Percentiles rank a stretch among this genome's conserved stretches.
phyloP scores from a whole-genome alignment of 441 rosid species.

The Biscutella auriculata region DNA sequence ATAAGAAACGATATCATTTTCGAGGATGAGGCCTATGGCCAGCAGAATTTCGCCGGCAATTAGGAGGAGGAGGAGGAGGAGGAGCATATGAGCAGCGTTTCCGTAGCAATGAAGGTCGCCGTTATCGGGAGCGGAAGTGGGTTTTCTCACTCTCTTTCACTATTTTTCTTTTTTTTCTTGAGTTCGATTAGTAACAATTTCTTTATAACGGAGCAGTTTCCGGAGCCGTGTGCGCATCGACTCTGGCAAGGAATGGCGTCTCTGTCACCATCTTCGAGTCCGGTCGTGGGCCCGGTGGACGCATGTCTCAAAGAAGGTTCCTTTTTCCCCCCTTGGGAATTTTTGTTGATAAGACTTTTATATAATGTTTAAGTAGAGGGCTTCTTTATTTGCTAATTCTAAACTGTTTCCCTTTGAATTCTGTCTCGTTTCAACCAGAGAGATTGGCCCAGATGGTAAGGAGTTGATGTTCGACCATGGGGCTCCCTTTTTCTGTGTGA shows the following conservation, averaged over 20 bases:
- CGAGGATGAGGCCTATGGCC: conserved; percentile 4
- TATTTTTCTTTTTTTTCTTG: background rate
- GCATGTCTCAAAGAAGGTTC: conserved; percentile 78
- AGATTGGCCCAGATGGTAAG: conserved; percentile 46
- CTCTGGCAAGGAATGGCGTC: conserved; percentile 50
- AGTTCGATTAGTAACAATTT: background rate
- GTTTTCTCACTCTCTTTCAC: background rate
- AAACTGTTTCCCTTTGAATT: background rate
- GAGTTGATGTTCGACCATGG: conserved; percentile 74
- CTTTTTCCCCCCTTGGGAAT: background rate
- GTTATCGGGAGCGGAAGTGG: conserved; percentile 69
- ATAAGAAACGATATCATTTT: background rate
- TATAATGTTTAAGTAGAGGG: too few relatives aligned
- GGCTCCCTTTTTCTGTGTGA: conserved; percentile 55
- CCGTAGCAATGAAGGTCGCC: conserved; percentile 44
- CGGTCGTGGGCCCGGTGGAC: conserved; percentile 78
- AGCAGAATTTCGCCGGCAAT: conserved; percentile 16
- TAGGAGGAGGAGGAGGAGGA: too few relatives aligned
- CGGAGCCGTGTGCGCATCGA: conserved; percentile 69
- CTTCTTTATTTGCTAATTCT: background rate
- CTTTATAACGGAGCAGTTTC: conserved; percentile 33
- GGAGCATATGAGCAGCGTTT: conserved; percentile 26
- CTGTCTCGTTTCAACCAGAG: conserved; percentile 26
- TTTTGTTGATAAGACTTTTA: too few relatives aligned
- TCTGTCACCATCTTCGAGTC: conserved; percentile 68